These are phyloP conservation scores for Pezicula neosporulosa DNA, from an alignment of 2,329 filamentous ascomycete species.

Conservation along the genomic window DNA sequence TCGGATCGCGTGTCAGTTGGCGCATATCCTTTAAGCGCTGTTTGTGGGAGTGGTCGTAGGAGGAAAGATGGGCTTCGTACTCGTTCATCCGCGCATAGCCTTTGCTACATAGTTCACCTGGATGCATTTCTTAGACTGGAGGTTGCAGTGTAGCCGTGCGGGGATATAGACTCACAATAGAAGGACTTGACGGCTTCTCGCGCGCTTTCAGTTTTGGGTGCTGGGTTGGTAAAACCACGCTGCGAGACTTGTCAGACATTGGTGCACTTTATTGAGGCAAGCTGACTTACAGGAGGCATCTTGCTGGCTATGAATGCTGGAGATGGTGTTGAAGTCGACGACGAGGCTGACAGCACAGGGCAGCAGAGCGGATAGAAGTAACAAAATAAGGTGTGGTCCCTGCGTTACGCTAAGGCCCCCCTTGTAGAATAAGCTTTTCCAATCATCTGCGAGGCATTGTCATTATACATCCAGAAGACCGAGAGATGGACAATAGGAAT, in stretches of 20 bases:
- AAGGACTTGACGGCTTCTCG: conserved; percentile 77
- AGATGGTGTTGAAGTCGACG: not conserved
- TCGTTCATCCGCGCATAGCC: conserved; percentile 95
- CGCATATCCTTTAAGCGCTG: conserved; percentile 88
- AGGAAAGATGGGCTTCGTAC: conserved; percentile 89
- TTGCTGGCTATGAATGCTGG: conserved; percentile 14
- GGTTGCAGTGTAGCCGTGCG: not conserved
- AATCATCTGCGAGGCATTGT: conserved; percentile 10
- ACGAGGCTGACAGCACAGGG: not conserved
- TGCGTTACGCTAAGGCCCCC: conserved; percentile 4
- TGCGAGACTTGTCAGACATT: conserved; percentile 18
- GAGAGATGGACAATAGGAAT: conserved; percentile 31
- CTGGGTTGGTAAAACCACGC: conserved; percentile 43
- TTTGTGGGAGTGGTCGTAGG: conserved; percentile 94
- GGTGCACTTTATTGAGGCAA: not conserved
- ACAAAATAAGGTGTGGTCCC: conserved; percentile 21
- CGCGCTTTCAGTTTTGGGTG: conserved; percentile 55
- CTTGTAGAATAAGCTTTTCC: conserved; percentile 1
- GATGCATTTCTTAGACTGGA: conserved; percentile 4
- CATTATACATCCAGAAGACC: not conserved
- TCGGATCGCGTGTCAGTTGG: conserved; percentile 72
- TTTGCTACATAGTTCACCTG: conserved; percentile 79
- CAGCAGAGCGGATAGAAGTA: not conserved
- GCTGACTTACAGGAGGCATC: conserved; percentile 52
- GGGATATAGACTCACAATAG: conserved; percentile 50